These are phyloP conservation scores for Erodium texanum DNA, from an alignment of 441 rosid species.

Conservation along the genomic window DNA sequence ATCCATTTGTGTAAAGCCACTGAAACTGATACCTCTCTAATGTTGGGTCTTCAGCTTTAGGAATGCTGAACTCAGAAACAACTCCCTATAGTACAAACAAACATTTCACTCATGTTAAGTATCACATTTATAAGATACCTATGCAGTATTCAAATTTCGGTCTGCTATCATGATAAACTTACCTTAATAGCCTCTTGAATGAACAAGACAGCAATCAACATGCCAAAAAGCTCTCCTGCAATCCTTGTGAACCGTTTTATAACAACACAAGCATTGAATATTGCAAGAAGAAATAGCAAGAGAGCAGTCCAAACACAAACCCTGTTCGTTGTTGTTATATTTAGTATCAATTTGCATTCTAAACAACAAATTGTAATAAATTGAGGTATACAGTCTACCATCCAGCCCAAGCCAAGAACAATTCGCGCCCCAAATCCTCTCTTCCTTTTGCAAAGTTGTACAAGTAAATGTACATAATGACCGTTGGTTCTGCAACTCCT, in stretches of 20 bases:
- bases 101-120: neutral
- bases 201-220: constrained; percentile 81
- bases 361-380: neutral
- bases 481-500: constrained; percentile 90
- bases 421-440: constrained; percentile 47
- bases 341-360: neutral
- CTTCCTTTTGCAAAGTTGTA: constrained; percentile 57
- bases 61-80: constrained; percentile 50
- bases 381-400: constrained; percentile 36
- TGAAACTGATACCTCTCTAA: constrained; percentile 49
- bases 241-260: constrained; percentile 67
- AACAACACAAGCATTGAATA: constrained; percentile 53
- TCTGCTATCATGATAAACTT: neutral
- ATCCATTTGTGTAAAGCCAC: constrained; percentile 70
- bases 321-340: constrained; percentile 32
- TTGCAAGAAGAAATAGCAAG: constrained; percentile 54
- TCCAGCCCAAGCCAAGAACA: constrained; percentile 75
- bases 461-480: constrained; percentile 78
- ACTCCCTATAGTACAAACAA: constrained; percentile 44
- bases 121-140: neutral
- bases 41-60: constrained; percentile 39
- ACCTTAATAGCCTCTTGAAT: constrained; percentile 83
- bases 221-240: constrained; percentile 87
- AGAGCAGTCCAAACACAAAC: constrained; percentile 79
- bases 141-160: neutral